A percentile compares a stretch with the other conserved stretches of the same genome.
Conservation (phyloP, 108 stramenopile species). For the Fragilaria crotonensis region DNA sequence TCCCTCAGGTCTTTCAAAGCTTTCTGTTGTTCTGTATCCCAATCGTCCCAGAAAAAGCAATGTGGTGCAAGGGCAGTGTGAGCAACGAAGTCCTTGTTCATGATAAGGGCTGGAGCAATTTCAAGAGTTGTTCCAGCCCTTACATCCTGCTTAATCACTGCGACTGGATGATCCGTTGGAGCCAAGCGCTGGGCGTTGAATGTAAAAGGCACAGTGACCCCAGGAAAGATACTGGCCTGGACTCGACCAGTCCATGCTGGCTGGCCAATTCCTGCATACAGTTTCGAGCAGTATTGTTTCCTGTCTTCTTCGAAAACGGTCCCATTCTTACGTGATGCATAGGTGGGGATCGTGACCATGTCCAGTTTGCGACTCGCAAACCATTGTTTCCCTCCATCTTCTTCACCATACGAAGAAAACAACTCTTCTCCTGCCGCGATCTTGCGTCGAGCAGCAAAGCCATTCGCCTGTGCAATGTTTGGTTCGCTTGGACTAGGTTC, state of each 20-base stretch:
- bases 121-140: constrained; percentile 23
- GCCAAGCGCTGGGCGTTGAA: constrained; percentile 14
- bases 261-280: constrained; percentile 29
- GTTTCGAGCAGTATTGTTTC: constrained; percentile 24
- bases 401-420: constrained; percentile 17
- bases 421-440: constrained; percentile 35
- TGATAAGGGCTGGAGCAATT: constrained; percentile 13
- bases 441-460: constrained; percentile 23
- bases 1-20: constrained; percentile 6
- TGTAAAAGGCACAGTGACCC: background rate
- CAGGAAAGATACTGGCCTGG: background rate
- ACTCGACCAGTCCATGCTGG: constrained; percentile 19
- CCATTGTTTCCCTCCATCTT: constrained; percentile 19
- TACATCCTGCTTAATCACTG: constrained; percentile 22
- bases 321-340: constrained; percentile 8
- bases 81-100: constrained; percentile 11
- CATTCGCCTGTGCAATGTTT: background rate
- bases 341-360: background rate
- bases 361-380: constrained; percentile 19
- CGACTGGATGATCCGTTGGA: constrained; percentile 19
- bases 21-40: constrained; percentile 14
- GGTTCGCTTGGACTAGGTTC: background rate
- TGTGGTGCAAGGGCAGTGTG: constrained; percentile 20
- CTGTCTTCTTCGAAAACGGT: constrained; percentile 1
- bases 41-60: constrained; percentile 26